Percentiles rank a stretch among this genome's conserved stretches.
Conservation (phyloP, 2,329 filamentous ascomycete genomes). For the Botrytis fabae region DNA sequence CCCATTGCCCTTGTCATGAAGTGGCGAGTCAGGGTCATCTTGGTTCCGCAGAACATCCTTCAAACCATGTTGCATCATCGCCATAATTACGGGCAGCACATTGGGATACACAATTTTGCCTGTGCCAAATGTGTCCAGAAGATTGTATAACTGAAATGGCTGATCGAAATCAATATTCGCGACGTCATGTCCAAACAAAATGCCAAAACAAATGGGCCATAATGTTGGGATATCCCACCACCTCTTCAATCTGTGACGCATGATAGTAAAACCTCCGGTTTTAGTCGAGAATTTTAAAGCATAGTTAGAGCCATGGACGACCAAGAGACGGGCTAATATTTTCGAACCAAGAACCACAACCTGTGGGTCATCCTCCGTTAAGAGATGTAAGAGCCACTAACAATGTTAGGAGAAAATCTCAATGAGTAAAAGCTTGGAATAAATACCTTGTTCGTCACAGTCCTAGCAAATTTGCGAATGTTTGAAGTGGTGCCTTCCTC, state of each 20-base stretch:
- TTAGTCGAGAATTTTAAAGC: constrained; percentile 87
- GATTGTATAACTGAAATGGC: constrained; percentile 70
- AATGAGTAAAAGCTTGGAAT: constrained; percentile 10
- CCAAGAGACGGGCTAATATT: constrained; percentile 79
- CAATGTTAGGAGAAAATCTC: constrained; percentile 40
- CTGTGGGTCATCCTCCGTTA: constrained; percentile 82
- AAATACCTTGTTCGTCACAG: constrained; percentile 88
- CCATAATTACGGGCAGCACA: constrained; percentile 73
- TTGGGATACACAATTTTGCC: constrained; percentile 73
- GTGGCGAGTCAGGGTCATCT: constrained; percentile 58
- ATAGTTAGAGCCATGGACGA: constrained; percentile 79
- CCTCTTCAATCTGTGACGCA: constrained; percentile 76
- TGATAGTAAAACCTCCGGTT: constrained; percentile 82
- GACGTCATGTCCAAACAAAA: constrained; percentile 83
- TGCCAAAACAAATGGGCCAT: constrained; percentile 86
- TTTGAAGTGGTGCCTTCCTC: constrained; percentile 66
- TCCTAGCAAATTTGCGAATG: constrained; percentile 86
- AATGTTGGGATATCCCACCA: constrained; percentile 87
- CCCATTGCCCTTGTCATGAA: constrained; percentile 34
- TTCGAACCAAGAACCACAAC: constrained; percentile 79
- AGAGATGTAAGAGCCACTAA: constrained; percentile 86
- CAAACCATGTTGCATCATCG: constrained; percentile 85
- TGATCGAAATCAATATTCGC: constrained; percentile 71
- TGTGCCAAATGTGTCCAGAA: constrained; percentile 72
- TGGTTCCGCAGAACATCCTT: constrained; percentile 66